These are phyloP conservation scores for Hyphodiscus hymeniophilus DNA, from an alignment of 495 filamentous ascomycete genomes.

Conservation along the genomic window DNA sequence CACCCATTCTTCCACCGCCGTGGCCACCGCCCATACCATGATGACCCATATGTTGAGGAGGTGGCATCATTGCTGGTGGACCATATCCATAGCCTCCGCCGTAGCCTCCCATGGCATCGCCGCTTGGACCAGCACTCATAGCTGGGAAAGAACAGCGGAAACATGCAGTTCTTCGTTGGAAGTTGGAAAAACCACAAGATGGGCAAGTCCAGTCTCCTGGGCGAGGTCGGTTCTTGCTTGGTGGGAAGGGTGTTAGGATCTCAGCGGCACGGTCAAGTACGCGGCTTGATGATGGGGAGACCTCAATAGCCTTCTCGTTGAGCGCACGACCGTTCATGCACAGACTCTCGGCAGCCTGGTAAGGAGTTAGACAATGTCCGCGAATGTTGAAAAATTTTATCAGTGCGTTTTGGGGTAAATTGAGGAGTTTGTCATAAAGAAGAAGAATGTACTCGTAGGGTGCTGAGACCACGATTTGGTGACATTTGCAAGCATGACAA, in stretches of 20 bases:
- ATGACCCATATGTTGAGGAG: slow-evolving; percentile 70
- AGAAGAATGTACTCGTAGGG: slow-evolving; percentile 19
- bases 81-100: slow-evolving; percentile 63
- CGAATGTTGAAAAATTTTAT: slow-evolving; percentile 18
- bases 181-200: slow-evolving; percentile 86
- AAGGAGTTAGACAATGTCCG: slow-evolving; percentile 30
- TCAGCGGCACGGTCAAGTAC: slow-evolving; percentile 92
- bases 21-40: slow-evolving; percentile 69
- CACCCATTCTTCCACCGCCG: slow-evolving; percentile 59
- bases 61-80: slow-evolving; percentile 50
- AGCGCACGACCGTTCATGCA: slow-evolving; percentile 98
- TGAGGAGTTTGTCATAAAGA: slow-evolving; percentile 21
- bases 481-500: slow-evolving; percentile 16
- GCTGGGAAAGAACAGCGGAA: slow-evolving; percentile 98
- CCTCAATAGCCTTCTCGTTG: slow-evolving; percentile 98
- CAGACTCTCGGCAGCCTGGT: slow-evolving; percentile 83
- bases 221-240: slow-evolving; percentile 94
- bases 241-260: slow-evolving; percentile 92
- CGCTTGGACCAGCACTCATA: slow-evolving; percentile 64
- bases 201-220: slow-evolving; percentile 99
- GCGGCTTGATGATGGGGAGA: slow-evolving; percentile 90
- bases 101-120: slow-evolving; percentile 67
- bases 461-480: slow-evolving; percentile 18
- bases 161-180: slow-evolving; percentile 95
- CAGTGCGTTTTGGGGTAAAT: slow-evolving; percentile 4